Percentiles rank a stretch among this genome's conserved stretches.
Conservation (phyloP, 352 stramenopile genomes). For the Globisporangium cederbergense region DNA sequence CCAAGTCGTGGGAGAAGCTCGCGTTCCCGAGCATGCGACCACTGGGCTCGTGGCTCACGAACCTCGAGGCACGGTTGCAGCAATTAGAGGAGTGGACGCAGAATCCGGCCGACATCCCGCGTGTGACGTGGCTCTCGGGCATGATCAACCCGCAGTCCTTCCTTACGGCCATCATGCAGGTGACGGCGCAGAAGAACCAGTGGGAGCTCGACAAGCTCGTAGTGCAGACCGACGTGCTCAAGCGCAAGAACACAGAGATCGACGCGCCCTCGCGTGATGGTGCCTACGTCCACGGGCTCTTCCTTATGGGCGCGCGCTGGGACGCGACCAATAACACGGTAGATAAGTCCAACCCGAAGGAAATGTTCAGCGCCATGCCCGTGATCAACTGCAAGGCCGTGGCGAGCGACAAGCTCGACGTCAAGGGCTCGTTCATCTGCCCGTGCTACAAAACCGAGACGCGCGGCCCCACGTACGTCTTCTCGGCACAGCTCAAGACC, state of each 20-base stretch:
- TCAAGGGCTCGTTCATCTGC: constrained; percentile 94
- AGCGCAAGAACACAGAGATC: constrained; percentile 90
- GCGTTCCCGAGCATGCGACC: constrained; percentile 92
- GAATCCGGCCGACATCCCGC: constrained; percentile 95
- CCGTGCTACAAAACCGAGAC: constrained; percentile 97
- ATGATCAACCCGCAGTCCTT: constrained; percentile 97
- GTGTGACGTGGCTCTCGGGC: constrained; percentile 94
- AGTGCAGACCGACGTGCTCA: constrained; percentile 96
- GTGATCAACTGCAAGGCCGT: constrained; percentile 98
- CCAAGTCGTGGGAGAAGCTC: constrained; percentile 93
- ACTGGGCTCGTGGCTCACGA: constrained; percentile 92
- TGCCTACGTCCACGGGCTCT: constrained; percentile 94
- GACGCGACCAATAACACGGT: constrained; percentile 90
- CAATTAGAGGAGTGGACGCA: constrained; percentile 97
- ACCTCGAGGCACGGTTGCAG: constrained; percentile 89
- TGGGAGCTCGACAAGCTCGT: constrained; percentile 97
- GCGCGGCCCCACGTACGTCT: constrained; percentile 96
- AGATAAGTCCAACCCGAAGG: constrained; percentile 94
- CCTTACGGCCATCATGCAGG: constrained; percentile 96
- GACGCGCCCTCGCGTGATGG: constrained; percentile 89
- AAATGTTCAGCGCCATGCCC: constrained; percentile 98
- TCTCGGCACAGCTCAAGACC: constrained; percentile 97
- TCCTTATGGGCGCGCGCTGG: constrained; percentile 96
- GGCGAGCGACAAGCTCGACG: constrained; percentile 92
- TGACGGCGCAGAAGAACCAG: constrained; percentile 96